phyloP scores from a whole-genome alignment of 345 rosid genomes.

The Rubroshorea leprosula region DNA sequence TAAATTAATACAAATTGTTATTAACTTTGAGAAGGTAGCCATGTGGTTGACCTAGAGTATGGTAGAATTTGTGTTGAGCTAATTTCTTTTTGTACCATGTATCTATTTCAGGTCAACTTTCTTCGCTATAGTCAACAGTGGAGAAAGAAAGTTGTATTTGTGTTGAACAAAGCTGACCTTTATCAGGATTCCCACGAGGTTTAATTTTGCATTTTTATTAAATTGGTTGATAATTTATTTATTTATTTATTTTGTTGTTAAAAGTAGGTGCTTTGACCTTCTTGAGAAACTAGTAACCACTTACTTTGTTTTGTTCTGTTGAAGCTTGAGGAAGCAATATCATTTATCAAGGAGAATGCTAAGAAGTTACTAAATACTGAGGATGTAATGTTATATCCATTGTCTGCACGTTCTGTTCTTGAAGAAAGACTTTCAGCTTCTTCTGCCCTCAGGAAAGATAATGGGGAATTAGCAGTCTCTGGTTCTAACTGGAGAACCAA shows the following conservation, averaged over 20 bases:
- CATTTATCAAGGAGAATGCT: conserved; percentile 69
- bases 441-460: conserved; percentile 39
- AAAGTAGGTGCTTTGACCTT: conserved; percentile 9
- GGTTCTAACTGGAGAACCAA: conserved; percentile 45
- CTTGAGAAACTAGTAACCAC: background rate
- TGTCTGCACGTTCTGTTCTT: conserved; percentile 82
- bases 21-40: background rate
- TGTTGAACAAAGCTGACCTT: conserved; percentile 87
- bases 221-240: conserved; percentile 12
- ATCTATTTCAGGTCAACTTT: conserved; percentile 62
- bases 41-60: background rate
- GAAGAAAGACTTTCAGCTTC: conserved; percentile 62
- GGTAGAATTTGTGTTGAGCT: background rate
- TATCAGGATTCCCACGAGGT: conserved; percentile 81
- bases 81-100: background rate
- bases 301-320: conserved; percentile 16
- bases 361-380: conserved; percentile 71
- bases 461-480: conserved; percentile 26
- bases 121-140: conserved; percentile 91
- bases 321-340: conserved; percentile 88
- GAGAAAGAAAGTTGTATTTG: conserved; percentile 91
- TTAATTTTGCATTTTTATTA: conserved; percentile 15
- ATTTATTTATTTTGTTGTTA: background rate
- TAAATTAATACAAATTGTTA: no score
- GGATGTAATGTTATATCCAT: conserved; percentile 64